Evolutionary conservation across 2,329 filamentous ascomycete genomes (phyloP).

Genomic region (Coniella vitis): DNA sequence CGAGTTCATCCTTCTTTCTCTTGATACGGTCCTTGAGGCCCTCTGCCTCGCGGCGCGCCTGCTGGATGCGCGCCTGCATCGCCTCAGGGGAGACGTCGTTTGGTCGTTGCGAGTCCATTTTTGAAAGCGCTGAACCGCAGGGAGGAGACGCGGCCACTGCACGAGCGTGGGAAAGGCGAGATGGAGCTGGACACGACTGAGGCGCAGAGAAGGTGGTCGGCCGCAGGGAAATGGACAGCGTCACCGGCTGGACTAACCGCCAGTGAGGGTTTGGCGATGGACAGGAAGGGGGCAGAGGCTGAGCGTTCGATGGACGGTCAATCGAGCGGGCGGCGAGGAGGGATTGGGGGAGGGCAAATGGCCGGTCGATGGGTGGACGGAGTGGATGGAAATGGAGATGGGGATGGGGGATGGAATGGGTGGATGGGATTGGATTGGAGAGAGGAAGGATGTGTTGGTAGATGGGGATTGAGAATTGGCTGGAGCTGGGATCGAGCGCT

Average conservation of each 20-base stretch:
- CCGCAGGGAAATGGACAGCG: neutral
- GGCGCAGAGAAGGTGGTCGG: neutral
- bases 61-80: constrained; percentile 90
- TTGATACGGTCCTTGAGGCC: constrained; percentile 98
- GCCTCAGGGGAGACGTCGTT: constrained; percentile 63
- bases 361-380: constrained; percentile 7
- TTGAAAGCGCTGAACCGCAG: constrained; percentile 13
- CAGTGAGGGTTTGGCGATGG: neutral
- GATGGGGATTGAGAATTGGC: constrained; percentile 3
- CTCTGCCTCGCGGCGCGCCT: constrained; percentile 94
- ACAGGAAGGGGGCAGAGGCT: neutral
- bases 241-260: neutral
- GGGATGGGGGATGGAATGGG: constrained; percentile 4
- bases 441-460: constrained; percentile 4
- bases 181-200: constrained; percentile 5
- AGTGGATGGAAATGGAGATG: neutral
- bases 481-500: constrained; percentile 14
- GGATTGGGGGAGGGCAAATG: constrained; percentile 6
- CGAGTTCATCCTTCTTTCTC: constrained; percentile 99
- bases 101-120: constrained; percentile 50
- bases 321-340: constrained; percentile 5
- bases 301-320: neutral
- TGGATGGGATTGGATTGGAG: constrained; percentile 10
- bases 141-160: constrained; percentile 14
- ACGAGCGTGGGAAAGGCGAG: constrained; percentile 8